Evolutionary conservation across 2,329 filamentous ascomycete species (phyloP).

Genomic region (Exophiala xenobiotica): DNA sequence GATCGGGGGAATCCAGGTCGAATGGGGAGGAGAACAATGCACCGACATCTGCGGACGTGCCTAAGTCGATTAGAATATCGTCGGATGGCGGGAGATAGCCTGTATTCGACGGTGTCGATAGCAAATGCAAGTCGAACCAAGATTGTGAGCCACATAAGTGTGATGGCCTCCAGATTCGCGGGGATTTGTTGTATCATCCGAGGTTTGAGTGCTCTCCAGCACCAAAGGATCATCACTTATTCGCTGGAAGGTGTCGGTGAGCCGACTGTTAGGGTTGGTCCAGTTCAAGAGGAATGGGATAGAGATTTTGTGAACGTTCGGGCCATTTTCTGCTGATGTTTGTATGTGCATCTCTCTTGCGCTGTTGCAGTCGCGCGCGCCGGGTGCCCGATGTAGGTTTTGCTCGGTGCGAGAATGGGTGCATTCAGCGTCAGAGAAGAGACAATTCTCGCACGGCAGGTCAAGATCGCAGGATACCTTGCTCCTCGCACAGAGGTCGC

Average conservation of each 20-base stretch:
- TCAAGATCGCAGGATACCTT: conserved; percentile 7
- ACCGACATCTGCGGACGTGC: too few relatives aligned
- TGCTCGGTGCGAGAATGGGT: neutral
- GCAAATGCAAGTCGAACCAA: too few relatives aligned
- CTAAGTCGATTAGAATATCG: too few relatives aligned
- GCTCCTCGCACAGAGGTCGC: conserved; percentile 1
- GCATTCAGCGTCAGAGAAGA: conserved; percentile 1
- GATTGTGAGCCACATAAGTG: too few relatives aligned
- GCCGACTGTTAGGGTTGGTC: conserved; percentile 1
- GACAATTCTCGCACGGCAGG: conserved; percentile 3
- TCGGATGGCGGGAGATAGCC: too few relatives aligned
- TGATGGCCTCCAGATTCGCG: too few relatives aligned
- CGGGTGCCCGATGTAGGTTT: neutral
- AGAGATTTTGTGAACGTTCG: conserved; percentile 8
- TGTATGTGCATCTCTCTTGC: neutral
- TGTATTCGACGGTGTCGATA: too few relatives aligned
- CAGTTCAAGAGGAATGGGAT: conserved; percentile 9
- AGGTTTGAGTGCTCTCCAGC: neutral
- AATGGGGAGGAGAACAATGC: too few relatives aligned
- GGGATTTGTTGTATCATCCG: too few relatives aligned
- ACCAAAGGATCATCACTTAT: neutral
- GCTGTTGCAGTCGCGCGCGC: neutral
- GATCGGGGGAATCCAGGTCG: too few relatives aligned
- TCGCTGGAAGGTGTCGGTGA: conserved; percentile 8
- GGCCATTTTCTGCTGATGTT: too few relatives aligned